Conservation (phyloP, 768 basidiomycete genomes). For the Auriscalpium microsporum region DNA sequence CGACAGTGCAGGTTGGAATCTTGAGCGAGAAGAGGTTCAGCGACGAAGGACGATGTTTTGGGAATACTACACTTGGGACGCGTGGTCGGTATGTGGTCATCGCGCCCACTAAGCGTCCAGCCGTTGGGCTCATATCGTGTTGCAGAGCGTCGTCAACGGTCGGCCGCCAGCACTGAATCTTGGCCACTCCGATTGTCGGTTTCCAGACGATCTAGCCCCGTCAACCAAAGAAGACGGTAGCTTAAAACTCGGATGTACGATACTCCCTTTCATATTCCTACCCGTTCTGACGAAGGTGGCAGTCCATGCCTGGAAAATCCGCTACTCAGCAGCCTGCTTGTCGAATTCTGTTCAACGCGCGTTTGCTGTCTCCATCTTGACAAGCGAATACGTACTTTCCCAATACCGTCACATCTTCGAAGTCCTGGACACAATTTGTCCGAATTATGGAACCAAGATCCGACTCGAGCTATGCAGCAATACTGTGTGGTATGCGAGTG, state of each 20-base stretch:
- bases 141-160: slow-evolving; percentile 39
- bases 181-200: slow-evolving; percentile 43
- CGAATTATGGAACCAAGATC: slow-evolving; percentile 32
- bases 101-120: slow-evolving; percentile 29
- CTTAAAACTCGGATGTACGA: slow-evolving; percentile 37
- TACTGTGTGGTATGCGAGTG: slow-evolving; percentile 32
- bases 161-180: slow-evolving; percentile 38
- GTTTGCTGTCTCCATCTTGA: slow-evolving; percentile 40
- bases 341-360: slow-evolving; percentile 35
- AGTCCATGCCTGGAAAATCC: slow-evolving; percentile 33
- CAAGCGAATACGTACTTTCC: slow-evolving; percentile 42
- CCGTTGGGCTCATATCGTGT: not conserved
- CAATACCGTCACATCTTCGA: slow-evolving; percentile 36
- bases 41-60: slow-evolving; percentile 41
- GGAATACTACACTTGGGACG: slow-evolving; percentile 35
- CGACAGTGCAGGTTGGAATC: slow-evolving; percentile 41
- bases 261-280: not conserved
- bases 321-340: slow-evolving; percentile 38
- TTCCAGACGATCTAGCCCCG: slow-evolving; percentile 38
- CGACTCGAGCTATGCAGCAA: slow-evolving; percentile 35
- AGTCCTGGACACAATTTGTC: slow-evolving; percentile 28
- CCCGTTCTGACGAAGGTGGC: not conserved
- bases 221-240: slow-evolving; percentile 26
- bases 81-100: not conserved
- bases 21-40: slow-evolving; percentile 37